A percentile compares a stretch with the other conserved stretches of the same genome.
phyloP scores from a whole-genome alignment of 768 basidiomycete species.

The Suillus hirtellus region DNA sequence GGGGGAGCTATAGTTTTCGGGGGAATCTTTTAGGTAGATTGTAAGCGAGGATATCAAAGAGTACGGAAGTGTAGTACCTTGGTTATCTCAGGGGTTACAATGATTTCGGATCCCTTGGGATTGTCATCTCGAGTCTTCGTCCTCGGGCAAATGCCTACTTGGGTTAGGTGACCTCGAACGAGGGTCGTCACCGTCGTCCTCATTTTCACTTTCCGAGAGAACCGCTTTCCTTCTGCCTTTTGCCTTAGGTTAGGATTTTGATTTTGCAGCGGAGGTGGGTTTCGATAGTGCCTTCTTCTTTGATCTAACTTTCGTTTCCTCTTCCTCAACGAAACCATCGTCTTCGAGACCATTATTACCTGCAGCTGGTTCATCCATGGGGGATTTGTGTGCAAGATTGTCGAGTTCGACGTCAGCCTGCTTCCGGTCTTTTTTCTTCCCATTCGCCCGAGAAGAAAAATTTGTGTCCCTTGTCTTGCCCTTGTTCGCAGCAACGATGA shows the following conservation, averaged over 20 bases:
- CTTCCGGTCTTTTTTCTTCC: no score
- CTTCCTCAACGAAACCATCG: no score
- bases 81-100: conserved; percentile 2
- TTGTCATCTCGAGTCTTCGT: background rate
- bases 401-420: no score
- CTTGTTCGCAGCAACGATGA: no score
- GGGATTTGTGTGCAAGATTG: no score
- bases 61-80: conserved; percentile 15
- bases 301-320: no score
- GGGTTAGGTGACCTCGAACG: background rate
- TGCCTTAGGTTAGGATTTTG: conserved; percentile 30
- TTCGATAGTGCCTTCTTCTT: conserved; percentile 6
- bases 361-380: no score
- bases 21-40: background rate
- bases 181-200: conserved; percentile 10
- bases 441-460: no score
- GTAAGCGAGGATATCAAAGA: background rate
- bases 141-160: background rate
- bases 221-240: conserved; percentile 33
- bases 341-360: no score
- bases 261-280: conserved; percentile 1
- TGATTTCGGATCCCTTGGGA: background rate
- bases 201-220: conserved; percentile 30
- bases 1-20: no score
- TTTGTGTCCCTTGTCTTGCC: no score